Conservation (phyloP, 345 rosid species). For the Populus euphratica region DNA sequence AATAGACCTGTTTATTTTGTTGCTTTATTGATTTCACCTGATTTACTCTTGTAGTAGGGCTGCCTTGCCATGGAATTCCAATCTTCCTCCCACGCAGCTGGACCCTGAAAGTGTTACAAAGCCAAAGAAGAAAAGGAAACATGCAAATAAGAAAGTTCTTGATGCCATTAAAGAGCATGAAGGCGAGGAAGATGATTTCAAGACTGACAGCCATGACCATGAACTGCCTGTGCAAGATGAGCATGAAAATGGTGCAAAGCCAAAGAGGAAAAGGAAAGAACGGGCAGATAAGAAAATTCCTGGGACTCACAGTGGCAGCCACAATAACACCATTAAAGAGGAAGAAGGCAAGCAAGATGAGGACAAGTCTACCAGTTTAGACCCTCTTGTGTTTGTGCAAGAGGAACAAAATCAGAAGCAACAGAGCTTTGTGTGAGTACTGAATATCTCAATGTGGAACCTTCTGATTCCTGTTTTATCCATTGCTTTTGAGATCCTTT, state of each 20-base stretch:
- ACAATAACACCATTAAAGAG: background rate
- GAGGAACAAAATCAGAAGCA: constrained; percentile 29
- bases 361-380: constrained; percentile 1
- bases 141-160: background rate
- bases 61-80: constrained; percentile 2
- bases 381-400: background rate
- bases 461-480: constrained; percentile 1
- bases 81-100: background rate
- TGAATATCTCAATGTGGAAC: background rate
- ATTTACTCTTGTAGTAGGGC: background rate
- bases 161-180: background rate
- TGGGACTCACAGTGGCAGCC: constrained; percentile 1
- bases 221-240: background rate
- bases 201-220: background rate
- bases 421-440: constrained; percentile 16
- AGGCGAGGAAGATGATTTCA: background rate
- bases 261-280: constrained; percentile 20
- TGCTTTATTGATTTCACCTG: background rate
- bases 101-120: background rate
- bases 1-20: background rate
- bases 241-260: constrained; percentile 9
- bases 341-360: constrained; percentile 3
- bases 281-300: background rate
- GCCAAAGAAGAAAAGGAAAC: background rate
- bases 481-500: background rate